Percentiles rank a stretch among this genome's conserved stretches.
These are phyloP conservation scores for Alternaria sp. DNA, from an alignment of 2,329 filamentous ascomycete genomes.

Conservation along the genomic window DNA sequence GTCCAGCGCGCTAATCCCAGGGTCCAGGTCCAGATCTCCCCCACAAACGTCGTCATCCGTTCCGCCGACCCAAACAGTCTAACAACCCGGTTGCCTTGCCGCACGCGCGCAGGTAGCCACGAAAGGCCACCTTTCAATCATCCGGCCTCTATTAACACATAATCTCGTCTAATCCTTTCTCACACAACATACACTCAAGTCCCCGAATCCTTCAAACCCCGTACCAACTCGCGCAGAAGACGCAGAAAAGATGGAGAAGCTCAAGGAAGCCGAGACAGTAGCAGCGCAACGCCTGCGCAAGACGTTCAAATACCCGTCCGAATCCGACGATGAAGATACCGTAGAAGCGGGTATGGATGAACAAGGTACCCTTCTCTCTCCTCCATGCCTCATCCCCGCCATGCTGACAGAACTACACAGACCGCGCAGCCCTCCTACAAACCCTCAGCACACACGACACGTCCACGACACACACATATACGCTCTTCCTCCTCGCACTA, in stretches of 20 bases:
- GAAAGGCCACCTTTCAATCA: conserved; percentile 12
- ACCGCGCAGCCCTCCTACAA: conserved; percentile 36
- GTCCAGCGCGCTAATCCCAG: conserved; percentile 18
- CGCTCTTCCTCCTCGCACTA: conserved; percentile 62
- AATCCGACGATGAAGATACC: conserved; percentile 61
- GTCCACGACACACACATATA: conserved; percentile 57
- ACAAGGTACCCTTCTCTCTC: conserved; percentile 62
- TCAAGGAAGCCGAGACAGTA: conserved; percentile 9
- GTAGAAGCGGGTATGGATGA: conserved; percentile 73
- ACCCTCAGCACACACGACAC: conserved; percentile 48
- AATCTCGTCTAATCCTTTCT: neutral
- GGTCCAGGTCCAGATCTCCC: conserved; percentile 1
- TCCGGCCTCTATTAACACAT: neutral
- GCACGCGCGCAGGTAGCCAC: conserved; percentile 7
- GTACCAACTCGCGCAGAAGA: neutral
- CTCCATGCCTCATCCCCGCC: neutral
- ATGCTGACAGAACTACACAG: conserved; percentile 19
- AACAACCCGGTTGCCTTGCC: conserved; percentile 5
- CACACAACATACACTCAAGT: neutral
- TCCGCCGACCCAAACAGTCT: conserved; percentile 3
- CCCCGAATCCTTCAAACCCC: neutral
- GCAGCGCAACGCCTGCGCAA: conserved; percentile 70
- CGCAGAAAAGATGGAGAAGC: conserved; percentile 6
- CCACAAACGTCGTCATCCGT: conserved; percentile 31
- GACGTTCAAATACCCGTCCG: conserved; percentile 76